Evolutionary conservation across 768 basidiomycete species (phyloP), one percentile per base, ranked within the genome.

Genomic region (Boletus reticulatus): DNA sequence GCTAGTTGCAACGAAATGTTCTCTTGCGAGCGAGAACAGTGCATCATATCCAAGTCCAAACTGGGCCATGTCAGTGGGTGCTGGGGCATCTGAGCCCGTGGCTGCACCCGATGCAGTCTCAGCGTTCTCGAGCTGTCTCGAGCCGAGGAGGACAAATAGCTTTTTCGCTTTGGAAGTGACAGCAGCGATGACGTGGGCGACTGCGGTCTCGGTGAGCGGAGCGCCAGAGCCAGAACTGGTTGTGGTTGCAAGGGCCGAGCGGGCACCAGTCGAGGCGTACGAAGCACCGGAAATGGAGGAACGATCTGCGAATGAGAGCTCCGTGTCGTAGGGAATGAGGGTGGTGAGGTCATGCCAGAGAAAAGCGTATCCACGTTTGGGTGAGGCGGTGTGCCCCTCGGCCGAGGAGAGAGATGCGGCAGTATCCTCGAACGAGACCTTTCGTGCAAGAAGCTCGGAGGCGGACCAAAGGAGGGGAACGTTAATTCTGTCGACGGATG

Each of bases 291-390:
- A 71, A 50, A 88, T 73, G 37, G 83, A 84, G 4, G 83, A 79
- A n/a, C 80, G 81, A 64, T 89, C 85, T 20, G 81, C 82, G 48
- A 76, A 83, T 0, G 82, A 76, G 38, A 91, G 79, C 68, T 98
- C 94, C 57, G 80, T 78, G 67, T 90, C 85, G 75, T 95, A 97
- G 2, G 90, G 77, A 16, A 74, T 76, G 60, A 94, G 87, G 2
- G 96, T 97, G 4, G 94, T 92, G 22, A 93, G 71, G 71, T 96
- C 92, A 72, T 98, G 92, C 84, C 92, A 92, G 16, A 94, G 74
- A 85, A 91, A 93, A 1, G 83, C 73, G 67, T 83, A 88, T 10
- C 87, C 87, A 34, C 78, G 78, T 36, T 44, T 71, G 54, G 48
- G 70, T 9, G 68, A 52, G 43, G 45, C 2, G 8, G 48, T 14